Base-by-base conservation (phyloP, 768 basidiomycete species). In the Sporobolomyces roseus region DNA sequence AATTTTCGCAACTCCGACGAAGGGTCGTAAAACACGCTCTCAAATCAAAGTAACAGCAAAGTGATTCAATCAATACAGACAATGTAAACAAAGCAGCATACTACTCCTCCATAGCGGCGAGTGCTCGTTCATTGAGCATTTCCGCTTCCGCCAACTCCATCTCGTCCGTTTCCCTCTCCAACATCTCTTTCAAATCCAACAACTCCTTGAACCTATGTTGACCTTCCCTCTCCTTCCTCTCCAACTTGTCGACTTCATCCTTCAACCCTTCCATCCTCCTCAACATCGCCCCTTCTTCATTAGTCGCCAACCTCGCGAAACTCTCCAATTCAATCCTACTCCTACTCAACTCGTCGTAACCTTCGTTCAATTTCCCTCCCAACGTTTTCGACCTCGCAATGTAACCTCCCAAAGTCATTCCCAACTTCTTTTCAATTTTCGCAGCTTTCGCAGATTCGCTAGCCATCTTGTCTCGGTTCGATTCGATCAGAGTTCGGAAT, bases 351-450 rank as follows among this genome's bases (percentile, higher is more conserved):
- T 88, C 88, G 38, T 84, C 85, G 77, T 90, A 91, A 1, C 86
- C 84, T 33, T 85, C 84, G 3, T 77, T 75, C 12, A 78, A 60
- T 66, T 77, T 74, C 29, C 25, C 61, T 17, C 71, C 76, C 58
- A 93, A 82, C 46, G 84, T 84, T 75, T 83, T 83, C 33, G 86
- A 86, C 14, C 93, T 85, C 45, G 84, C 83, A 76, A 90, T 85
- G 78, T 98, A 98, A 13, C 96, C 96, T n/a, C 93, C 93, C 4
- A 98, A 84, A 19, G 85, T 84, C 65, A 92, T 85, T 13, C 82
- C 84, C 14, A 98, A 84, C 78, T 92, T 94, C 84, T 93, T 96
- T 82, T 97, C 94, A 8, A 83, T 77, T 81, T 96, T 98, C 27
- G 84, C 78, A 0, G 89, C 88, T 77, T 88, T 91, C 61, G 82